Conservation (phyloP, 306 rosid species). For the Quercus dentata region DNA sequence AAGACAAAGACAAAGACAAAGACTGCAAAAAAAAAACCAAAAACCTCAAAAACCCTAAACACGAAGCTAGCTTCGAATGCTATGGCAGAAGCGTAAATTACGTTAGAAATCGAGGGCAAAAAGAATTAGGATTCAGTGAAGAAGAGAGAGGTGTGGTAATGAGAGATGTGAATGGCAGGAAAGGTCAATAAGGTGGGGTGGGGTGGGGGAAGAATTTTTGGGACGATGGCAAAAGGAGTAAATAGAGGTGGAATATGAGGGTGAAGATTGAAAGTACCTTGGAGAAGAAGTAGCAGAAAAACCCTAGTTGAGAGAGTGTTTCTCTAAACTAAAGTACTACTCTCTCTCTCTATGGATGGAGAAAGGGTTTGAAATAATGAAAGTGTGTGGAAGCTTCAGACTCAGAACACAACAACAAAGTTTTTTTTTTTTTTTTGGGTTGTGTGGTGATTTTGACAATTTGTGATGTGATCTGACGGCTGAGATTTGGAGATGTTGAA, state of each 20-base stretch:
- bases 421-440: no score
- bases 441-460: no score
- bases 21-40: constrained; percentile 14
- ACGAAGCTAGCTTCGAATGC: not conserved
- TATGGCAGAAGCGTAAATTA: not conserved
- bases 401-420: no score
- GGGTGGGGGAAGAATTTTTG: not conserved
- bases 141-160: no score
- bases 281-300: not conserved
- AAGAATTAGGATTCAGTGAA: not conserved
- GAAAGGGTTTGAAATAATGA: no score
- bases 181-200: no score
- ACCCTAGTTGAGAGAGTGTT: not conserved
- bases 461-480: no score
- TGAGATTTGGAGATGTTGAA: no score
- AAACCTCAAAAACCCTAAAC: constrained; percentile 24
- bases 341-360: no score
- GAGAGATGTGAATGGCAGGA: not conserved
- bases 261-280: not conserved
- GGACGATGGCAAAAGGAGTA: not conserved
- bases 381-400: no score
- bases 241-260: not conserved
- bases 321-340: no score
- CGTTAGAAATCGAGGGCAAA: not conserved
- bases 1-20: not conserved